Percentiles rank a stretch among this genome's conserved stretches.
Evolutionary conservation across 2,329 filamentous ascomycete species (phyloP).

Genomic region (Curvularia lunata): DNA sequence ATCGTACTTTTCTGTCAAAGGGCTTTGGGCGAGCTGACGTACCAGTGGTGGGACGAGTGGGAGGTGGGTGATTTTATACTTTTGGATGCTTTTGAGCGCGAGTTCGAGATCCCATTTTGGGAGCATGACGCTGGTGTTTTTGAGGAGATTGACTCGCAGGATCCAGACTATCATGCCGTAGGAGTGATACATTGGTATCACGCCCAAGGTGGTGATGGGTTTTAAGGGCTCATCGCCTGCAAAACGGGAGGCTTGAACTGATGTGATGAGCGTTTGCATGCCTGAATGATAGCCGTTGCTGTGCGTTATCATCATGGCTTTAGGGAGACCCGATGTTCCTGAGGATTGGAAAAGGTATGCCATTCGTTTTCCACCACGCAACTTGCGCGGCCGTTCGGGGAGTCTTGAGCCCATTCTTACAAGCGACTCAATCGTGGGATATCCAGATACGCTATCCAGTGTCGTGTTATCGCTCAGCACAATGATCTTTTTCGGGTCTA

Average conservation of each 20-base stretch:
- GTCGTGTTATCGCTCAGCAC: constrained; percentile 35
- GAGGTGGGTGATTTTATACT: constrained; percentile 34
- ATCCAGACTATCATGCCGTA: constrained; percentile 45
- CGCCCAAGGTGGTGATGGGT: constrained; percentile 26
- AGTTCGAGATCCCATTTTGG: constrained; percentile 38
- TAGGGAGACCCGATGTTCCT: constrained; percentile 42
- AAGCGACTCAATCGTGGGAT: constrained; percentile 36
- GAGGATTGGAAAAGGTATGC: constrained; percentile 41
- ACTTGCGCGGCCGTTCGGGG: constrained; percentile 25
- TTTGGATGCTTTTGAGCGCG: constrained; percentile 36
- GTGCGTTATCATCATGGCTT: constrained; percentile 46
- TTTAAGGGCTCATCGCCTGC: constrained; percentile 30
- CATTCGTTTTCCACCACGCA: constrained; percentile 34
- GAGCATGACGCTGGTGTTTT: constrained; percentile 33
- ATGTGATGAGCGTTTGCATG: constrained; percentile 35
- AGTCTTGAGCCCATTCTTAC: constrained; percentile 28
- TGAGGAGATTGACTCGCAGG: constrained; percentile 33
- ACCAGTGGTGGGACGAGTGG: constrained; percentile 40
- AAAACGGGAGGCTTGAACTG: constrained; percentile 30
- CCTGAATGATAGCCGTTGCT: constrained; percentile 35
- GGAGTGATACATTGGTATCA: constrained; percentile 43
- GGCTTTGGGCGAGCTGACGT: constrained; percentile 35
- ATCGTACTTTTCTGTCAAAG: constrained; percentile 38
- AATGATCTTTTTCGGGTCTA: constrained; percentile 33
- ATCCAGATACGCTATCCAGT: constrained; percentile 24